These are phyloP conservation scores for Quercus tomentella DNA, from an alignment of 331 rosid species.

Conservation along the genomic window DNA sequence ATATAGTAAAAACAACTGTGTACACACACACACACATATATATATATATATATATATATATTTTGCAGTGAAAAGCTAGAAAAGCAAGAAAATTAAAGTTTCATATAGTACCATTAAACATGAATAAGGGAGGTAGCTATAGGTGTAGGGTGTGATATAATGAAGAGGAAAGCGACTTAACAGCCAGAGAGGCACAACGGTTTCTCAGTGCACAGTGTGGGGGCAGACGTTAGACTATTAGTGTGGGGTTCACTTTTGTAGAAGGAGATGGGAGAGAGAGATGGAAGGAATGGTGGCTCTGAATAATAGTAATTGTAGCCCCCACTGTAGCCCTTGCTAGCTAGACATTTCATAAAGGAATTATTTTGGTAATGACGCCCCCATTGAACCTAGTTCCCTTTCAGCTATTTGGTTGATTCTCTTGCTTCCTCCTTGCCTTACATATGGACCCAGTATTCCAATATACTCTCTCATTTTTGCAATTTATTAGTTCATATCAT, in stretches of 20 bases:
- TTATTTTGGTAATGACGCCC: conserved; percentile 36
- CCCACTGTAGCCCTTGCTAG: neutral
- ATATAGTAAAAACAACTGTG: conserved; percentile 26
- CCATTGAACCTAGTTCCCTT: conserved; percentile 29
- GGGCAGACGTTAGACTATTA: conserved; percentile 19
- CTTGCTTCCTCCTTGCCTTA: conserved; percentile 41
- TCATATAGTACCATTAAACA: conserved; percentile 23
- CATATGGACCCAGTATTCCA: conserved; percentile 48
- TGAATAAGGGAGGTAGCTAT: conserved; percentile 30
- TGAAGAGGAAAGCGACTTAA: conserved; percentile 54
- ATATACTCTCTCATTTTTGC: conserved; percentile 32
- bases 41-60: neutral
- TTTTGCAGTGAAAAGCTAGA: conserved; percentile 48
- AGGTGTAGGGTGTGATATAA: conserved; percentile 21
- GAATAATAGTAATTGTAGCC: conserved; percentile 5
- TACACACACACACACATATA: too few relatives aligned
- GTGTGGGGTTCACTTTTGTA: conserved; percentile 44
- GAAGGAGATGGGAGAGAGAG: neutral
- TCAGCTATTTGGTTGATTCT: conserved; percentile 35
- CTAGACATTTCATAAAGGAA: conserved; percentile 30
- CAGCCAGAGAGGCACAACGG: conserved; percentile 51
- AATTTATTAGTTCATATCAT: neutral
- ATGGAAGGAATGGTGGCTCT: conserved; percentile 5
- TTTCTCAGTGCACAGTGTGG: conserved; percentile 35
- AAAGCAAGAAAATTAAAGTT: conserved; percentile 17